Evolutionary conservation across 257 asterid genomes (phyloP), one percentile per base, ranked within the genome.

Genomic region (Fraxinus pennsylvanica): DNA sequence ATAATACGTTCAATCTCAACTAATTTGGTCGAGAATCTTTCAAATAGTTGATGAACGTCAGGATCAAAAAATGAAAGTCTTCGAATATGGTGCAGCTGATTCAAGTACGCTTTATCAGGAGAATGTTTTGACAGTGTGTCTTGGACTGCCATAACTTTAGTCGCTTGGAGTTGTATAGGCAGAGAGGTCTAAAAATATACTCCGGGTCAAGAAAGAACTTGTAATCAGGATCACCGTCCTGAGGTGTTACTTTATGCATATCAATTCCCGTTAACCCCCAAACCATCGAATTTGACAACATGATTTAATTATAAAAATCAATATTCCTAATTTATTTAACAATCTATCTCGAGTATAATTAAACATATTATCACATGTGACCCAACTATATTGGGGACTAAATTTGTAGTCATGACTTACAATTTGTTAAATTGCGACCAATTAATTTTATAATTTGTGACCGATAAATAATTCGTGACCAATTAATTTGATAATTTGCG

Each of bases 131-230:
- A 93, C 52, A 92, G 83, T 5, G 94, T 90, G 71, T 93, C 32
- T 29, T 29, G 98, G 9, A 93, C 97, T 35, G 98, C 98, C 98
- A 93, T 91, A 52, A 93, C 92, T 79, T 93, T 93, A 6, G 98
- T 93, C 13, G 97, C 98, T 80, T 93, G 98, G 54, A 93, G 96
- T 80, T 88, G 93, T 73, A 96, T 91, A 35, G 97, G 94, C 89
- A 93, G 84, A 35, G 97, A 90, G 72, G 97, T 86, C 90, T 91
- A 86, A 84, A 93, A 32, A 91, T 86, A 17, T 73, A 85, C 80
- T 88, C 91, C 3, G 98, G 97, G 78, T 85, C 80, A 13, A 80
- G 81, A 8, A 90, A 88, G 82, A 93, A 90, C 81, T 87, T 87
- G 78, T 82, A 90, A 8, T 84, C 90, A 0, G 89, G 43, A 52